Evolutionary conservation across 257 asterid genomes (phyloP).

Genomic region (Osmanthus fragrans): DNA sequence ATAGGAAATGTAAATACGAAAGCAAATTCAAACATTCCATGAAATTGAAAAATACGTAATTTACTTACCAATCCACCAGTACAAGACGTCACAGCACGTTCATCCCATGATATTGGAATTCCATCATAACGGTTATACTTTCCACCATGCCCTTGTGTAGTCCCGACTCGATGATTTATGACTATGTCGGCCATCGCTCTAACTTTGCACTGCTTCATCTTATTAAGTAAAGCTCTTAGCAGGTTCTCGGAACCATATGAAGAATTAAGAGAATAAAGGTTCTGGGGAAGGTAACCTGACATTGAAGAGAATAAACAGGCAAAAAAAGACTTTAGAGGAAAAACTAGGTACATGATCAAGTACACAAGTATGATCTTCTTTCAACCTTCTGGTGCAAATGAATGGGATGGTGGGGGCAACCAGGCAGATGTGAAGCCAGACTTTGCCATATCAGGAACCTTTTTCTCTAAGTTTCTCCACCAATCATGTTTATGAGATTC

Average conservation of each 20-base stretch:
- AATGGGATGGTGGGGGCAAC: conserved; percentile 88
- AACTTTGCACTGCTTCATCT: conserved; percentile 82
- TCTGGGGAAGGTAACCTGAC: conserved; percentile 92
- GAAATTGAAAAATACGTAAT: neutral
- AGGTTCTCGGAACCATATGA: conserved; percentile 80
- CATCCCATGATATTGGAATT: conserved; percentile 87
- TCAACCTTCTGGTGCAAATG: conserved; percentile 82
- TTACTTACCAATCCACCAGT: conserved; percentile 85
- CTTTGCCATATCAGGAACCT: conserved; percentile 83
- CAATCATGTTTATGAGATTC: conserved; percentile 92
- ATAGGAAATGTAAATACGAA: conserved; percentile 11
- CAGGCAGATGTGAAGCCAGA: conserved; percentile 95
- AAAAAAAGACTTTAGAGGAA: conserved; percentile 12
- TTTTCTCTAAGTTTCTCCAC: conserved; percentile 81
- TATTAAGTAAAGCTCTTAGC: conserved; percentile 69
- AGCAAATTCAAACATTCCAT: conserved; percentile 1
- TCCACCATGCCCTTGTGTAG: conserved; percentile 83
- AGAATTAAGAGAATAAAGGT: conserved; percentile 80
- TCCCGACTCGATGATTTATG: conserved; percentile 93
- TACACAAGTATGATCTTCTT: neutral
- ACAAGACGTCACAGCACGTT: conserved; percentile 84
- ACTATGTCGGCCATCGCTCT: conserved; percentile 97
- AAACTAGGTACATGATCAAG: neutral
- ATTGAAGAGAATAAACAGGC: conserved; percentile 21
- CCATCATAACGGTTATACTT: conserved; percentile 95